Percentiles rank a stretch among this genome's conserved stretches.
Conservation (phyloP, 2,329 filamentous ascomycete genomes). For the Penicillium griseofulvum region DNA sequence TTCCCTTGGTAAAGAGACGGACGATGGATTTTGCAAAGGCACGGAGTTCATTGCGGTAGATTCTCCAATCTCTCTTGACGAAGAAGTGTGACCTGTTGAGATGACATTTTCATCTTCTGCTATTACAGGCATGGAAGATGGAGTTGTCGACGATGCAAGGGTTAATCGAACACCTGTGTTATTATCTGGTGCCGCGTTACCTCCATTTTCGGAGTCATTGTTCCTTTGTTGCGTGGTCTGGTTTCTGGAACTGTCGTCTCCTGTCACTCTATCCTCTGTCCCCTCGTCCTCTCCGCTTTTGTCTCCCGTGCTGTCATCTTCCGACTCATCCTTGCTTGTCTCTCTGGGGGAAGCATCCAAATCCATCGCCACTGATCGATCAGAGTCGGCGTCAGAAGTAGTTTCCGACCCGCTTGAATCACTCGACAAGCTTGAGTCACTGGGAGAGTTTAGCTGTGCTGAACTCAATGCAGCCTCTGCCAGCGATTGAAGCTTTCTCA, state of each 20-base stretch:
- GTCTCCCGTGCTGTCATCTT: background rate
- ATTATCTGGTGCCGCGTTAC: background rate
- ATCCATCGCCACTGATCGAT: background rate
- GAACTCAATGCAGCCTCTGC: background rate
- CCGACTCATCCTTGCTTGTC: background rate
- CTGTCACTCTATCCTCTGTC: background rate
- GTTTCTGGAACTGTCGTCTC: background rate
- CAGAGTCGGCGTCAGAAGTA: background rate
- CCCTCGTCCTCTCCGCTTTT: background rate
- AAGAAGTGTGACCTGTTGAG: background rate
- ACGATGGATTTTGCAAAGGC: background rate
- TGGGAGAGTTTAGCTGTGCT: background rate
- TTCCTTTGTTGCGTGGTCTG: background rate
- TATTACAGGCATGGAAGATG: background rate
- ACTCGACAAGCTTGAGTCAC: no score
- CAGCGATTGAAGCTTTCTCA: background rate
- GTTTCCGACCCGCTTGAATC: background rate
- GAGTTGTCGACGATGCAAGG: no score
- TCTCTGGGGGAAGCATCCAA: background rate
- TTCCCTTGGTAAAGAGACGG: background rate
- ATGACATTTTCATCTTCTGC: no score
- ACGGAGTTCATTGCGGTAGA: background rate
- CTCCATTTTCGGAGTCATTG: background rate
- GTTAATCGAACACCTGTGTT: background rate
- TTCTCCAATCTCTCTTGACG: background rate